These are phyloP conservation scores for Ophiostoma sp. DNA, from an alignment of 2,329 filamentous ascomycete species.

Conservation along the genomic window DNA sequence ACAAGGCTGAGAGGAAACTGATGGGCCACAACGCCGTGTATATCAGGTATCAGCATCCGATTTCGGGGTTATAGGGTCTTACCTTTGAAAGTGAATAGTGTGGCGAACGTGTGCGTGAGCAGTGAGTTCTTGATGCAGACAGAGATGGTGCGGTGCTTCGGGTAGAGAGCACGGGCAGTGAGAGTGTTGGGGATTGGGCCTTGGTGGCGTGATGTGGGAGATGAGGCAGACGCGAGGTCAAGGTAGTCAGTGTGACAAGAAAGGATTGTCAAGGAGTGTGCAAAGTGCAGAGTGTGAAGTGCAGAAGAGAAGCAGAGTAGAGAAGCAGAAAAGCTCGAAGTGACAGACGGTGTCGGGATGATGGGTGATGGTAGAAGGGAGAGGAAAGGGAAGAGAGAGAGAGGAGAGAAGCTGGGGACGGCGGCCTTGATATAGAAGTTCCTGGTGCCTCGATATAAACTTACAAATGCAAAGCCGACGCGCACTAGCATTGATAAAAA, in stretches of 20 bases:
- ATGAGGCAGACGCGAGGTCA: background rate
- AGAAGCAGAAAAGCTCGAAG: background rate
- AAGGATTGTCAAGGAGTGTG: background rate
- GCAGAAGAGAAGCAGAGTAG: background rate
- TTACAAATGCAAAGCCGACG: background rate
- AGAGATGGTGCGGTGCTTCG: too few species aligned
- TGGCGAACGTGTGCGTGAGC: too few species aligned
- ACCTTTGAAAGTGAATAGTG: too few species aligned
- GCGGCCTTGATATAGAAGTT: slow-evolving; percentile 3
- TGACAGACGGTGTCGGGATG: background rate
- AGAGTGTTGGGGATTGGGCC: too few species aligned
- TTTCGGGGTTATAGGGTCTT: background rate
- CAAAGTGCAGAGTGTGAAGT: too few species aligned
- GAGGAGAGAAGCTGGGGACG: background rate
- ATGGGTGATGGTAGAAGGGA: background rate
- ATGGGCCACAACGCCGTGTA: too few species aligned
- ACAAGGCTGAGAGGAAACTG: background rate
- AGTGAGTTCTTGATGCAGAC: background rate
- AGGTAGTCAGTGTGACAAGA: background rate
- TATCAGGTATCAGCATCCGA: background rate
- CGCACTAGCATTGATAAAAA: background rate
- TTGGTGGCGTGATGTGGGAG: too few species aligned
- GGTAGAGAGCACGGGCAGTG: background rate
- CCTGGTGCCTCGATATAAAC: background rate
- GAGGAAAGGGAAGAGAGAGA: background rate